phyloP scores from a whole-genome alignment of 1,284 basidiomycete genomes.

The Microbotryum scabiosae region DNA sequence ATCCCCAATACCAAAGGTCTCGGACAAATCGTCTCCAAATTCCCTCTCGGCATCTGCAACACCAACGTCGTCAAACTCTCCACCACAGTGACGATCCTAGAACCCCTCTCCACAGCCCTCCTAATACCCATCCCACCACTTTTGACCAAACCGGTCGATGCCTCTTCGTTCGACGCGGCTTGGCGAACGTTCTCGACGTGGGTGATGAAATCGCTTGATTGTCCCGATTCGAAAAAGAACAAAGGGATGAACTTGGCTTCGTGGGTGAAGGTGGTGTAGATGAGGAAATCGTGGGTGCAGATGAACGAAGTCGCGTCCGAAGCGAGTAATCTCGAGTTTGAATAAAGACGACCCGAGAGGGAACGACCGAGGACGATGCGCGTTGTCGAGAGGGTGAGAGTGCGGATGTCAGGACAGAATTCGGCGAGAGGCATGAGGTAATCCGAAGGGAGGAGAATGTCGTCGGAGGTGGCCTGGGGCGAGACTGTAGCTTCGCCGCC shows the following conservation, averaged over 20 bases:
- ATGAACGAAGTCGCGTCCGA: conserved; percentile 55
- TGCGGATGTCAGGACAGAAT: conserved; percentile 50
- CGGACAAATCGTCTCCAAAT: conserved; percentile 90
- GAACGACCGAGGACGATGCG: conserved; percentile 35
- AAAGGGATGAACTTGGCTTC: conserved; percentile 64
- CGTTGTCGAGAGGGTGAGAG: conserved; percentile 26
- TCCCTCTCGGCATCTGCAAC: conserved; percentile 95
- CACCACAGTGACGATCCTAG: conserved; percentile 72
- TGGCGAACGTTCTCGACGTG: conserved; percentile 28
- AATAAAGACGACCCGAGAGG: conserved; percentile 35
- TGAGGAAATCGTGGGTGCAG: conserved; percentile 64
- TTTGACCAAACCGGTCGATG: conserved; percentile 46
- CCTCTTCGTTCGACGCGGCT: conserved; percentile 37
- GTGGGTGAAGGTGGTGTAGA: conserved; percentile 80
- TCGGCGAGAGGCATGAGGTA: conserved; percentile 49
- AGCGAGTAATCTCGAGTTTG: conserved; percentile 26
- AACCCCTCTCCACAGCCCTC: conserved; percentile 75
- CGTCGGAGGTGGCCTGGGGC: conserved; percentile 14
- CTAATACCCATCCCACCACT: conserved; percentile 34
- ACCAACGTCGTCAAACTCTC: conserved; percentile 81
- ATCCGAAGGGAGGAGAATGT: conserved; percentile 23
- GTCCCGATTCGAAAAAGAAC: conserved; percentile 23
- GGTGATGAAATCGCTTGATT: background rate
- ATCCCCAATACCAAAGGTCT: conserved; percentile 81
- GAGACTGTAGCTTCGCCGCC: no score